A percentile compares a stretch with the other conserved stretches of the same genome.
phyloP scores from a whole-genome alignment of 2,329 filamentous ascomycete species.

The Lanzia echinophila region DNA sequence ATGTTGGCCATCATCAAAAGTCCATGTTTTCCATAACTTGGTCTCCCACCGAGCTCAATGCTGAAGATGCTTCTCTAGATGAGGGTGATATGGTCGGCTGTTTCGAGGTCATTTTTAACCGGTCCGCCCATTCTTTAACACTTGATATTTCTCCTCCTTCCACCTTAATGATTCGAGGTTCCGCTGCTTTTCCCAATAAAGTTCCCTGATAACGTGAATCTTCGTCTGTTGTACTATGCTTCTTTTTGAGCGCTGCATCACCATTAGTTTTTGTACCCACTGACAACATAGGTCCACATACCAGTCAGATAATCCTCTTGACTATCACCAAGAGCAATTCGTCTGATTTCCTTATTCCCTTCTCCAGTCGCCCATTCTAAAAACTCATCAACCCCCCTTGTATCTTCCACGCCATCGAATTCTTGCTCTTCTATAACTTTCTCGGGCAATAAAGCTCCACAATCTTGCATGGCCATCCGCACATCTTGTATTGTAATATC shows the following conservation, averaged over 20 bases:
- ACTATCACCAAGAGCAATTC: constrained; percentile 62
- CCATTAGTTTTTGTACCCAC: constrained; percentile 16
- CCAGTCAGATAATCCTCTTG: constrained; percentile 65
- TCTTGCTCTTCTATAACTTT: constrained; percentile 58
- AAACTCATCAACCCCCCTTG: constrained; percentile 70
- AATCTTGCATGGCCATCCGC: constrained; percentile 77
- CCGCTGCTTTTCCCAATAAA: constrained; percentile 66
- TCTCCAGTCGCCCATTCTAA: constrained; percentile 71
- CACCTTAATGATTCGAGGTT: constrained; percentile 65
- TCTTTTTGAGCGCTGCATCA: constrained; percentile 71
- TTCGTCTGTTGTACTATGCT: constrained; percentile 82
- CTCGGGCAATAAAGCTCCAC: constrained; percentile 66
- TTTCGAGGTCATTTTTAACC: constrained; percentile 26
- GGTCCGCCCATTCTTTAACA: constrained; percentile 58
- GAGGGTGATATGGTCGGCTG: constrained; percentile 13
- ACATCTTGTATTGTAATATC: constrained; percentile 68
- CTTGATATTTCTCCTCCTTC: constrained; percentile 68
- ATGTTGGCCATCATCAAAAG: constrained; percentile 17
- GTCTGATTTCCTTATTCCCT: constrained; percentile 70
- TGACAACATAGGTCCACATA: constrained; percentile 28
- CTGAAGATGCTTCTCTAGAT: constrained; percentile 27
- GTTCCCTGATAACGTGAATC: constrained; percentile 83
- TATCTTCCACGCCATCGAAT: constrained; percentile 65
- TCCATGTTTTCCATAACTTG: constrained; percentile 28
- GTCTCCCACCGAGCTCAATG: constrained; percentile 29